These are phyloP conservation scores for Leccinum variicolor DNA, from an alignment of 768 basidiomycete species.

Conservation along the genomic window DNA sequence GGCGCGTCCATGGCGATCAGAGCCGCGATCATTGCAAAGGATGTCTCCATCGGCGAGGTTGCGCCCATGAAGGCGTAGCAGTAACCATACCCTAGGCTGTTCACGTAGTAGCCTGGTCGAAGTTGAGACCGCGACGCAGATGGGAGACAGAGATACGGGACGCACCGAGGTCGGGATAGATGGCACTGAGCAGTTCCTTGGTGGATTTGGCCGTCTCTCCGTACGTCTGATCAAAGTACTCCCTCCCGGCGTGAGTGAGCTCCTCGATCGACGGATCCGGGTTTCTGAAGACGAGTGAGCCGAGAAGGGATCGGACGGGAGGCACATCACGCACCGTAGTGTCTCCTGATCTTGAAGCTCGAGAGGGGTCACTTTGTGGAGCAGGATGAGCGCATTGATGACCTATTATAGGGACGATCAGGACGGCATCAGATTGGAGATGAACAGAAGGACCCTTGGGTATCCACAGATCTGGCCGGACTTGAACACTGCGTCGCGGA, in stretches of 20 bases:
- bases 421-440: not conserved
- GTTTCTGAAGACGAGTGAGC: constrained; percentile 32
- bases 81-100: constrained; percentile 53
- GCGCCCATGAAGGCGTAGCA: constrained; percentile 49
- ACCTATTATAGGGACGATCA: constrained; percentile 13
- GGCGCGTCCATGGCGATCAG: constrained; percentile 62
- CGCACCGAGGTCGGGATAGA: constrained; percentile 66
- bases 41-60: constrained; percentile 51
- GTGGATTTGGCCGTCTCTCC: constrained; percentile 52
- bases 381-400: constrained; percentile 53
- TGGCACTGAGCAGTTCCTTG: constrained; percentile 42
- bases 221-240: constrained; percentile 48
- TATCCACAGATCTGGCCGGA: constrained; percentile 56
- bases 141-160: not conserved
- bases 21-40: constrained; percentile 58
- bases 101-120: constrained; percentile 50
- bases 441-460: constrained; percentile 41
- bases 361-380: constrained; percentile 52
- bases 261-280: constrained; percentile 40
- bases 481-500: constrained; percentile 64
- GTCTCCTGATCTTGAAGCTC: constrained; percentile 45
- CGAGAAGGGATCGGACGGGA: not conserved
- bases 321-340: constrained; percentile 38
- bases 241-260: constrained; percentile 40
- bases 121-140: not conserved